Conservation (phyloP, 257 asterid species). For the Jaltomata sinuosa region DNA sequence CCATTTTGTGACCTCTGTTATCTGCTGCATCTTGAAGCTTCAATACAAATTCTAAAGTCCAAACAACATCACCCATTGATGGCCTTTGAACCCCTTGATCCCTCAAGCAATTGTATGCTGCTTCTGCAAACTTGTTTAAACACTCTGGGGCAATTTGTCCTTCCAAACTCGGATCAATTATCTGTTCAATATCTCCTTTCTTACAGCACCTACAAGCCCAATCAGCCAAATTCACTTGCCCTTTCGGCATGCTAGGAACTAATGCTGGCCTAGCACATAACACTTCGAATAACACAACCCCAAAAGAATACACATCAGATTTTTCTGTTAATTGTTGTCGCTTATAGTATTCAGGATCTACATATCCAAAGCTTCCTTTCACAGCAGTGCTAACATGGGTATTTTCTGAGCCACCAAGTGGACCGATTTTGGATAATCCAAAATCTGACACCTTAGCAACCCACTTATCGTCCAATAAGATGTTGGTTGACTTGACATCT, state of each 20-base stretch:
- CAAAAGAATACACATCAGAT: constrained; percentile 70
- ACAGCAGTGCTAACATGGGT: constrained; percentile 62
- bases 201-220: constrained; percentile 34
- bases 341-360: constrained; percentile 58
- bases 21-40: constrained; percentile 48
- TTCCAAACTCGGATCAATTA: constrained; percentile 33
- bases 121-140: constrained; percentile 30
- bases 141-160: constrained; percentile 47
- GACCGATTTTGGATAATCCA: constrained; percentile 64
- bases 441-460: constrained; percentile 67
- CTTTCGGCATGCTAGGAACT: constrained; percentile 13
- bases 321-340: constrained; percentile 48
- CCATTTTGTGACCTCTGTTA: neutral
- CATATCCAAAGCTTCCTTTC: constrained; percentile 64
- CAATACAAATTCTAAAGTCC: constrained; percentile 57
- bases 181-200: constrained; percentile 31
- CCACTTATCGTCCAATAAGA: constrained; percentile 48
- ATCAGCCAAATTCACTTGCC: constrained; percentile 38
- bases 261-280: constrained; percentile 42
- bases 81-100: constrained; percentile 43
- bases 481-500: constrained; percentile 64
- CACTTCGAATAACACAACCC: constrained; percentile 53
- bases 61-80: constrained; percentile 48
- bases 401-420: constrained; percentile 12
- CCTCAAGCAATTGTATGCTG: constrained; percentile 34